A percentile compares a stretch with the other conserved stretches of the same genome.
These are phyloP conservation scores for Globisporangium yorkense DNA, from an alignment of 352 stramenopile genomes.

Conservation along the genomic window DNA sequence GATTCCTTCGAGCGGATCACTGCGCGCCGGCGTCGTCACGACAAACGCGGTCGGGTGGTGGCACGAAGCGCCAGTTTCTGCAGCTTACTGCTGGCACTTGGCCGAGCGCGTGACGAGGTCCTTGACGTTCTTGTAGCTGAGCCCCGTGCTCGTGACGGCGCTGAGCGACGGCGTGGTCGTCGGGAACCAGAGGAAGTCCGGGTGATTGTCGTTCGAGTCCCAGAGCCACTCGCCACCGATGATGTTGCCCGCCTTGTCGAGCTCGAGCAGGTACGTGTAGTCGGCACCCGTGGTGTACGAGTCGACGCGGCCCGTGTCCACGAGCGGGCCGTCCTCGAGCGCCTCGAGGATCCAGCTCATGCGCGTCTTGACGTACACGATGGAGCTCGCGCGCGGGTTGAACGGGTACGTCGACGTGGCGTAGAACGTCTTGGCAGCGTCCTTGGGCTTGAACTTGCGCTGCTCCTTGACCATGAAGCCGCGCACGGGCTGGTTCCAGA, in stretches of 20 bases:
- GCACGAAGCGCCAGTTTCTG: no score
- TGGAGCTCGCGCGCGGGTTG: conserved; percentile 21
- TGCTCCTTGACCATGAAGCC: conserved; percentile 30
- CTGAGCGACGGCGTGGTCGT: neutral
- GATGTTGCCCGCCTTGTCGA: conserved; percentile 6
- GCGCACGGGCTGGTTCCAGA: conserved; percentile 65
- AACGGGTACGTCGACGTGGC: conserved; percentile 41
- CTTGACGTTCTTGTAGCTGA: conserved; percentile 17
- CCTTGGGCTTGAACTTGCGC: conserved; percentile 22
- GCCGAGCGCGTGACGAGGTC: conserved; percentile 6
- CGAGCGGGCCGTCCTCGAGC: conserved; percentile 9
- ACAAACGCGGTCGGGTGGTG: no score
- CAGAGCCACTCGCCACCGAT: conserved; percentile 17
- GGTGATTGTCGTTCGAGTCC: conserved; percentile 9
- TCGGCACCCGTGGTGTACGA: conserved; percentile 5
- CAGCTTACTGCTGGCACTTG: conserved; percentile 5
- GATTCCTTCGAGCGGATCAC: neutral
- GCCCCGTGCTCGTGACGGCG: conserved; percentile 3
- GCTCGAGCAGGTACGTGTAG: conserved; percentile 16
- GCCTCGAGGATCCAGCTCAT: conserved; percentile 30
- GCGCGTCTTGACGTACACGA: conserved; percentile 25
- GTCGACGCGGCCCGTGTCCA: conserved; percentile 4
- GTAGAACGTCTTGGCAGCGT: conserved; percentile 31
- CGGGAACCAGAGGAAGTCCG: conserved; percentile 15
- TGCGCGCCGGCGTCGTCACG: neutral